Conservation (phyloP, 352 stramenopile species). For the Globisporangium ultimum region DNA sequence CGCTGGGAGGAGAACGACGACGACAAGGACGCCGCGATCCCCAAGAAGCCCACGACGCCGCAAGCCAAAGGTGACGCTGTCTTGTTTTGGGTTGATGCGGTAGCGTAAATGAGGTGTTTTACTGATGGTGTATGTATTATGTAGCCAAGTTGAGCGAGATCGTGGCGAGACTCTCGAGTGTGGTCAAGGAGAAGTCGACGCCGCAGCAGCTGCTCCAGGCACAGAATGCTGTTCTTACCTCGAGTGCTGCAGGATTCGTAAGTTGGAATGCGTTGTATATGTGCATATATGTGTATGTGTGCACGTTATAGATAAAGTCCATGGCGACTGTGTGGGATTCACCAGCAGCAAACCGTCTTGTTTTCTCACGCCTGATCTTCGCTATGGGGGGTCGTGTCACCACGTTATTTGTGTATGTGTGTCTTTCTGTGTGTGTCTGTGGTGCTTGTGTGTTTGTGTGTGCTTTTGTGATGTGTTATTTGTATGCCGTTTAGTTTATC, state of each 20-base stretch:
- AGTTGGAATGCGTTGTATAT: neutral
- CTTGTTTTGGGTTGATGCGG: too few relatives aligned
- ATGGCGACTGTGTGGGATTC: neutral
- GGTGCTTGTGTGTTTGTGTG: conserved; percentile 15
- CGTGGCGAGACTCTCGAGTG: conserved; percentile 53
- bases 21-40: neutral
- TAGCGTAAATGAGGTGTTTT: too few relatives aligned
- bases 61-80: conserved; percentile 9
- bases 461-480: conserved; percentile 16
- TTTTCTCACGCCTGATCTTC: conserved; percentile 6
- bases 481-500: conserved; percentile 32
- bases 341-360: neutral
- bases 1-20: conserved; percentile 15
- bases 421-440: conserved; percentile 20
- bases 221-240: conserved; percentile 5
- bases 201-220: conserved; percentile 27
- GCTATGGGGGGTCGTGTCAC: neutral
- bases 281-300: neutral
- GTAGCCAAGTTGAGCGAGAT: conserved; percentile 43
- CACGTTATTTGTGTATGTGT: conserved; percentile 18
- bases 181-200: conserved; percentile 63
- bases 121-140: conserved; percentile 1
- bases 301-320: neutral
- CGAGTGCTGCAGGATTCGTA: neutral
- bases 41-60: too few relatives aligned